Evolutionary conservation across 352 stramenopile species (phyloP).

Genomic region (Phytopythium ostracodes): DNA sequence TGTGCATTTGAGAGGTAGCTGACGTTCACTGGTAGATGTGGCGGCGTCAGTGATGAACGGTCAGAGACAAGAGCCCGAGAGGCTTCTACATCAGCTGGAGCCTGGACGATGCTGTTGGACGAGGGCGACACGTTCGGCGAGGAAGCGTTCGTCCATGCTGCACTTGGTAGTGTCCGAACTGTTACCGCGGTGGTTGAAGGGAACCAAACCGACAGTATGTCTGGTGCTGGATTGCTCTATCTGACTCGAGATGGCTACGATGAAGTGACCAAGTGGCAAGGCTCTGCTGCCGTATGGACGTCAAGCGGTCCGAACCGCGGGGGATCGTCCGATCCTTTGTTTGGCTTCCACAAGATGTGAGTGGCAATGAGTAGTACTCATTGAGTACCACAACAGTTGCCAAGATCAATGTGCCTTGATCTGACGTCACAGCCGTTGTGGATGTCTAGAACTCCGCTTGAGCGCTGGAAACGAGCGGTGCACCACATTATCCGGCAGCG

Average conservation of each 20-base stretch:
- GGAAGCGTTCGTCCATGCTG: conserved; percentile 21
- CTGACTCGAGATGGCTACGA: conserved; percentile 16
- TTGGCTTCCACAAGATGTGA: conserved; percentile 5
- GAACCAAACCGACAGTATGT: not conserved
- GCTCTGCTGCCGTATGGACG: not conserved
- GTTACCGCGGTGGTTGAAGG: conserved; percentile 20
- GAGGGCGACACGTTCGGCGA: conserved; percentile 44
- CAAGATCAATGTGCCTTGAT: not conserved
- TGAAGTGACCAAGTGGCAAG: not conserved
- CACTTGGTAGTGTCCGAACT: conserved; percentile 11
- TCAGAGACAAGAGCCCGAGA: not conserved
- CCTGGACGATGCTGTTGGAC: conserved; percentile 19
- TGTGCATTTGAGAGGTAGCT: not conserved
- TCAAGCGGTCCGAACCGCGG: not conserved
- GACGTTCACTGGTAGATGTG: not conserved
- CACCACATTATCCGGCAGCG: conserved; percentile 37
- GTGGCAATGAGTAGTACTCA: not conserved
- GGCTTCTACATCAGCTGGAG: not conserved
- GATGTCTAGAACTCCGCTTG: conserved; percentile 1
- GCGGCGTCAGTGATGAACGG: not conserved
- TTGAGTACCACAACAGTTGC: conserved; percentile 1
- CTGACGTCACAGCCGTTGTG: not conserved
- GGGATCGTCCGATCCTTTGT: conserved; percentile 1
- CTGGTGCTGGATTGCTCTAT: conserved; percentile 17
- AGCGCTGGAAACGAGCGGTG: conserved; percentile 18